phyloP scores from a whole-genome alignment of 257 asterid genomes.

The Solanum peruvianum region DNA sequence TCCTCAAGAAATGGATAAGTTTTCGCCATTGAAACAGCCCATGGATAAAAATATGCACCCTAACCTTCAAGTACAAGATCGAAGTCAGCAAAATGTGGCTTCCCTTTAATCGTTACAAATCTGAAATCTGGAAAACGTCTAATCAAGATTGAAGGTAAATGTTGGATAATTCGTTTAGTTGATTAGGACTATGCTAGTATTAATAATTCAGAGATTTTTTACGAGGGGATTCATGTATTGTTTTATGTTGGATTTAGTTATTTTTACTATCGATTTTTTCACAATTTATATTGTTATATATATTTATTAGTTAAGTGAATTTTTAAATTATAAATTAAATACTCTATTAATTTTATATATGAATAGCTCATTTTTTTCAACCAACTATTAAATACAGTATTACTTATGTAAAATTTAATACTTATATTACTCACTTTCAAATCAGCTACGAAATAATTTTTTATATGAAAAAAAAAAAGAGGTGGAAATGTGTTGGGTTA shows the following conservation, averaged over 20 bases:
- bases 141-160: slow-evolving; percentile 40
- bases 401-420: too few species aligned
- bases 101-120: slow-evolving; percentile 75
- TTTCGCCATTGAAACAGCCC: slow-evolving; percentile 62
- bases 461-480: background rate
- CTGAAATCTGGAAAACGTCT: slow-evolving; percentile 70
- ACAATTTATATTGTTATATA: too few species aligned
- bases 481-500: background rate
- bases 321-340: too few species aligned
- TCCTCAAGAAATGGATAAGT: slow-evolving; percentile 78
- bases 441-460: rapidly evolving
- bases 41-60: slow-evolving; percentile 70
- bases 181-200: background rate
- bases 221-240: too few species aligned
- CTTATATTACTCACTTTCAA: too few species aligned
- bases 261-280: too few species aligned
- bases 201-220: too few species aligned
- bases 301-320: background rate
- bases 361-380: too few species aligned
- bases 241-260: background rate
- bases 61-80: slow-evolving; percentile 87
- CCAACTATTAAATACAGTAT: background rate
- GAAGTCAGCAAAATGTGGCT: slow-evolving; percentile 95
- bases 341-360: background rate
- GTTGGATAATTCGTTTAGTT: background rate